These are phyloP conservation scores for Pythium pyrilobum DNA, from an alignment of 352 stramenopile genomes.

Conservation along the genomic window DNA sequence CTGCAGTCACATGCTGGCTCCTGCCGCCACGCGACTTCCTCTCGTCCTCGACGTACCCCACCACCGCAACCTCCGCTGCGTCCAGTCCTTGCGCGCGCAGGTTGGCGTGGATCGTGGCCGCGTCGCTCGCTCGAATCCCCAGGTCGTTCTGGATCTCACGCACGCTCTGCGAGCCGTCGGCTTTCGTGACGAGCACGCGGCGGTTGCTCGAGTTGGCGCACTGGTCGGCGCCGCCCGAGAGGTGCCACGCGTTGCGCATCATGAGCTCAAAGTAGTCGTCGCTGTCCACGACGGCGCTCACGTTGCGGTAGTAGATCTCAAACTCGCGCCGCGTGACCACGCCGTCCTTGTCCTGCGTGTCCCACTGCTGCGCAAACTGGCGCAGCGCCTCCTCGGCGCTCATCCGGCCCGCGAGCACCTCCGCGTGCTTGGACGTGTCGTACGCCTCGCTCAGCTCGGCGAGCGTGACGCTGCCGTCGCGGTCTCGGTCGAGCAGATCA, in stretches of 20 bases:
- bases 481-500: slow-evolving; percentile 51
- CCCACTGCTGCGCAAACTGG: slow-evolving; percentile 37
- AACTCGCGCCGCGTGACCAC: slow-evolving; percentile 33
- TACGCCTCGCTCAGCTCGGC: slow-evolving; percentile 42
- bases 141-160: slow-evolving; percentile 42
- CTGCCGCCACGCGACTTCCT: no score
- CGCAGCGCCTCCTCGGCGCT: slow-evolving; percentile 27
- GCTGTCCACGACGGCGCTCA: slow-evolving; percentile 62
- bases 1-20: no score
- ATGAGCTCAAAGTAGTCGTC: slow-evolving; percentile 87
- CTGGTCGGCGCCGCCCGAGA: slow-evolving; percentile 53
- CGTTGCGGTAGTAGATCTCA: slow-evolving; percentile 70
- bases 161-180: slow-evolving; percentile 45
- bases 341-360: slow-evolving; percentile 29
- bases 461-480: slow-evolving; percentile 43
- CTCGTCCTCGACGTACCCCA: slow-evolving; percentile 19
- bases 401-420: slow-evolving; percentile 38
- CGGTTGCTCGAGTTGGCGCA: slow-evolving; percentile 66
- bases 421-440: slow-evolving; percentile 46
- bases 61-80: slow-evolving; percentile 6
- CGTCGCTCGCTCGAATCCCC: slow-evolving; percentile 25
- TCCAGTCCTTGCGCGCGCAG: slow-evolving; percentile 38
- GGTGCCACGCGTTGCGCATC: slow-evolving; percentile 81
- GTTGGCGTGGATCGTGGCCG: slow-evolving; percentile 30
- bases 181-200: slow-evolving; percentile 52